Evolutionary conservation across 164 flowering plant genomes (phyloP).

Genomic region (Stephania yunnanensis): DNA sequence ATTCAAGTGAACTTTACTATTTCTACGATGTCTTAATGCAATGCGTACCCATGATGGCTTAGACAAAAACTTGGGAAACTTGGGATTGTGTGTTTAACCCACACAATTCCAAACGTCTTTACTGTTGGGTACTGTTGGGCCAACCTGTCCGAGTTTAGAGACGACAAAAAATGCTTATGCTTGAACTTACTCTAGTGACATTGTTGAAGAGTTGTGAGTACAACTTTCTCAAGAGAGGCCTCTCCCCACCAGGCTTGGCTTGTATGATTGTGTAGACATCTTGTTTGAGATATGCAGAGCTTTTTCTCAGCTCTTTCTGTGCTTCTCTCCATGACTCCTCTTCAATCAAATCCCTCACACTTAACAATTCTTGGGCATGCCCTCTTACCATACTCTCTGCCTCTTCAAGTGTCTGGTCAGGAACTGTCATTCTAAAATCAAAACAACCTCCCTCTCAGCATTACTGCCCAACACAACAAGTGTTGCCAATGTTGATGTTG

Average conservation of each 20-base stretch:
- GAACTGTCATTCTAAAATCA: constrained; percentile 47
- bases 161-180: no score
- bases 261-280: constrained; percentile 73
- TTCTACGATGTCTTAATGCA: no score
- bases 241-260: constrained; percentile 47
- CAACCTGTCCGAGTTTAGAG: no score
- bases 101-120: no score
- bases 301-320: constrained; percentile 48
- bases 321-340: constrained; percentile 52
- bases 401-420: constrained; percentile 59
- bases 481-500: constrained; percentile 10
- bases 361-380: constrained; percentile 39
- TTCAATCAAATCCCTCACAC: constrained; percentile 42
- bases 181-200: constrained; percentile 14
- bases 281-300: constrained; percentile 44
- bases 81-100: no score
- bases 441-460: constrained; percentile 25
- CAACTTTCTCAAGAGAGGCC: constrained; percentile 59
- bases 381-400: constrained; percentile 38
- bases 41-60: no score
- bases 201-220: constrained; percentile 39
- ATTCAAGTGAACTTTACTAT: no score
- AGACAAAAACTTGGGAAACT: no score
- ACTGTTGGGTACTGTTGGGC: no score
- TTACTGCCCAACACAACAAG: not conserved